Percentiles rank a stretch among this genome's conserved stretches.
Conservation (phyloP, 1,284 basidiomycete genomes). For the Malassezia dermatis region DNA sequence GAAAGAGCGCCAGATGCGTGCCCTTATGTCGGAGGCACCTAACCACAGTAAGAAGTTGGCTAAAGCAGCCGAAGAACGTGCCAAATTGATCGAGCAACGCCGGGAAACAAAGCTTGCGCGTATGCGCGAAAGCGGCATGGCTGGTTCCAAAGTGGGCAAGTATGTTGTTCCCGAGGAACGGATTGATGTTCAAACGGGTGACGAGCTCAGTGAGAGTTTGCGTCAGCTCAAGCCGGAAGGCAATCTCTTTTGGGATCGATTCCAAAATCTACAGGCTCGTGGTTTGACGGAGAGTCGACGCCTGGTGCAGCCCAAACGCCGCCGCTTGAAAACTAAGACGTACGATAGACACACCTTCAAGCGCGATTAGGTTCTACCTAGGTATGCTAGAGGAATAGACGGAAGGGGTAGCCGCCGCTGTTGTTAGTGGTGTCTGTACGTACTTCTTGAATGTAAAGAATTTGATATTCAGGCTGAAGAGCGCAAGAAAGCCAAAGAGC, state of each 20-base stretch:
- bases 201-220: conserved; percentile 78
- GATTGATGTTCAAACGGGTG: conserved; percentile 72
- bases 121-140: conserved; percentile 22
- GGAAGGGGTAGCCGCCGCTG: conserved; percentile 15
- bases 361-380: conserved; percentile 6
- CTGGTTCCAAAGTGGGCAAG: conserved; percentile 27
- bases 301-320: conserved; percentile 42
- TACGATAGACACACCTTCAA: conserved; percentile 18
- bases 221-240: conserved; percentile 83
- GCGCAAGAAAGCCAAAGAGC: background rate
- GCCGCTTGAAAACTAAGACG: background rate
- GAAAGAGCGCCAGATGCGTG: conserved; percentile 22
- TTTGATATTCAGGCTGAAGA: conserved; percentile 6
- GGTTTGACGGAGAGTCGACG: conserved; percentile 65
- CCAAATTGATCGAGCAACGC: conserved; percentile 18
- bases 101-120: conserved; percentile 19
- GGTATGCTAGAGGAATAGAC: conserved; percentile 11
- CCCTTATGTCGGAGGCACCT: conserved; percentile 23
- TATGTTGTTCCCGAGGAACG: conserved; percentile 20
- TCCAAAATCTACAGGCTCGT: conserved; percentile 67
- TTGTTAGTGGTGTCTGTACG: background rate
- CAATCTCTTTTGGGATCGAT: conserved; percentile 81
- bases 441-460: conserved; percentile 8
- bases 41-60: conserved; percentile 10
- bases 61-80: background rate